Evolutionary conservation across 31 red algal species (phyloP), one percentile per base, ranked within the genome.

Genomic region (Bonnemaisonia californica): DNA sequence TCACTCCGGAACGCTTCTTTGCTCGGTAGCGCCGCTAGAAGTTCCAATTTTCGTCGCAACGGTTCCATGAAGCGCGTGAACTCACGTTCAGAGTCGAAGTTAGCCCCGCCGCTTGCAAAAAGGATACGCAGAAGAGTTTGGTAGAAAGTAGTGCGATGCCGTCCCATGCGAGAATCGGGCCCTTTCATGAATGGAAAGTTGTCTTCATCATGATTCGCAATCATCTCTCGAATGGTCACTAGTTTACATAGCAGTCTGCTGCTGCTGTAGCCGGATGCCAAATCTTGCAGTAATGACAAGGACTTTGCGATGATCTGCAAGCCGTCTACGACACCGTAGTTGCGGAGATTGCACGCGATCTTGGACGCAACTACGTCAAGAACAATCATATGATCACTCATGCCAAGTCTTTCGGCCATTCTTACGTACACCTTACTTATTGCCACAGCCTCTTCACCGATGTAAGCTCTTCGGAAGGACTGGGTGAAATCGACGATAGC

Each of bases 401-500:
- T 91, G 16, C 93, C 93, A 2, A 95, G 55, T 47, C 86, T 22
- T 76, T 95, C 93, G 28, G 93, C 81, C 82, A 95, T 81, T 65
- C 74, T 78, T 29, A 87, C 87, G 55, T 95, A 95, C 4, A 95
- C 93, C 56, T 95, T 95, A 54, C 80, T 86, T 28, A 74, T 90
- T 23, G 82, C 83, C 1, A 95, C 87, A 13, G 93, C 88, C 67
- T 91, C 87, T 83, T 96, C 93, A 22, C 88, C 93, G 35, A 96
- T 96, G 76, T 90, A 95, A 26, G 93, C 81, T 45, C 87, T 90
- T 56, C 93, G 67, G 62, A 95, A 95, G 16, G 86, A 54, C 62
- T 95, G 93, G 16, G 88, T 90, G 64, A 95, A 95, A 48, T 95
- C 93, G 41, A 86, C 86, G 42, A 95, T 95, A 22, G 93, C 93